A percentile compares a stretch with the other conserved stretches of the same genome.
These are phyloP conservation scores for Xerocomellus dryophilus DNA, from an alignment of 768 basidiomycete species.

Conservation along the genomic window DNA sequence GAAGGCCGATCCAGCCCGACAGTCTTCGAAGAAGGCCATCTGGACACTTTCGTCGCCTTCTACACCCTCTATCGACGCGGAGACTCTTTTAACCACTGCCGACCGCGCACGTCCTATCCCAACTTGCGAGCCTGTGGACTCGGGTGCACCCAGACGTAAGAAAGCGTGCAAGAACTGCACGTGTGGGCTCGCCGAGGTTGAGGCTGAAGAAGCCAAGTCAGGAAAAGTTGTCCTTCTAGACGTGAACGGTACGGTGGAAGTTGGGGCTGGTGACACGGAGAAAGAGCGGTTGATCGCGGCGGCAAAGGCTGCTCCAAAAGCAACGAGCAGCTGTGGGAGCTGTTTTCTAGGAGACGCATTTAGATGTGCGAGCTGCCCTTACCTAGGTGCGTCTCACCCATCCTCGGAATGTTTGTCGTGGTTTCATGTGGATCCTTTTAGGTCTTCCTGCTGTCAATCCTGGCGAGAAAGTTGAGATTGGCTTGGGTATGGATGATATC, in stretches of 20 bases:
- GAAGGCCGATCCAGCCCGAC: conserved; percentile 50
- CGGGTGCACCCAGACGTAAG: conserved; percentile 61
- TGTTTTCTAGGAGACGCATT: conserved; percentile 99
- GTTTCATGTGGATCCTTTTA: conserved; percentile 33
- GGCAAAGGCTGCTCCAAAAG: conserved; percentile 73
- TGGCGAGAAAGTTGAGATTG: conserved; percentile 94
- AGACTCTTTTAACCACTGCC: conserved; percentile 76
- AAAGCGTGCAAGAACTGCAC: conserved; percentile 96
- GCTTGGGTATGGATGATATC: conserved; percentile 86
- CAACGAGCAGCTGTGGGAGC: conserved; percentile 94
- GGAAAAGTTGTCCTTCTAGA: conserved; percentile 68
- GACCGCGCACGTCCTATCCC: conserved; percentile 80
- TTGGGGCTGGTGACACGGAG: conserved; percentile 56
- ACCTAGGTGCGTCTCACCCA: conserved; percentile 68
- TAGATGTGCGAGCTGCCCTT: conserved; percentile 93
- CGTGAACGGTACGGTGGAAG: conserved; percentile 53
- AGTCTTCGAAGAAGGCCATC: conserved; percentile 81
- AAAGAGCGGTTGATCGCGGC: conserved; percentile 63
- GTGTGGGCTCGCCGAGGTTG: conserved; percentile 93
- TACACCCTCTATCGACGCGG: conserved; percentile 75
- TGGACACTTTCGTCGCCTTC: conserved; percentile 78
- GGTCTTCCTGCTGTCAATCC: conserved; percentile 98
- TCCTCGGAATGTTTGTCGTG: conserved; percentile 4
- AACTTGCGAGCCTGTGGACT: conserved; percentile 63
- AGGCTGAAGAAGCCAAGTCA: conserved; percentile 70